These are phyloP conservation scores for Davidsoniella eucalypti DNA, from an alignment of 2,329 filamentous ascomycete species.

Conservation along the genomic window DNA sequence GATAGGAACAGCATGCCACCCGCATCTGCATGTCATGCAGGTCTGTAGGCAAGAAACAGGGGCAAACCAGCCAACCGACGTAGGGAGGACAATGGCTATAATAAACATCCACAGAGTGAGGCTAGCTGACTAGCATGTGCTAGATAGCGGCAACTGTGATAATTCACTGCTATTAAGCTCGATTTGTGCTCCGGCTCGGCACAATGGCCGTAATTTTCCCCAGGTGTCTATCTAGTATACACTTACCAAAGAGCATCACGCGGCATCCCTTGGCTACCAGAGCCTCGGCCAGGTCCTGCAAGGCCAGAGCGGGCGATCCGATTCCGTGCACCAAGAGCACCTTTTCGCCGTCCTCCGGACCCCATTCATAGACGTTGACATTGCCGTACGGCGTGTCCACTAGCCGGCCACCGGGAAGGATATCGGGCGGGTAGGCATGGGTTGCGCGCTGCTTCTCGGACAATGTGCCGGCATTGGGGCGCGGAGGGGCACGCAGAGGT, in stretches of 20 bases:
- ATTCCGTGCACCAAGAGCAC: slow-evolving; percentile 69
- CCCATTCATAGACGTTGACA: slow-evolving; percentile 66
- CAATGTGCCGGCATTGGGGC: slow-evolving; percentile 3
- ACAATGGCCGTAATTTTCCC: too few species aligned
- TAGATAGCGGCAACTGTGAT: too few species aligned
- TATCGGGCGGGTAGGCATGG: slow-evolving; percentile 51
- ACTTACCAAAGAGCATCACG: slow-evolving; percentile 61
- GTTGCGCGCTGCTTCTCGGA: slow-evolving; percentile 19
- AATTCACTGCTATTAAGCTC: too few species aligned
- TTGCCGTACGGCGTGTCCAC: slow-evolving; percentile 54
- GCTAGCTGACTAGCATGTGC: too few species aligned
- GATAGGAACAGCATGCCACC: background rate
- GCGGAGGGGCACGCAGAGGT: slow-evolving; percentile 5
- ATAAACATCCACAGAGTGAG: too few species aligned
- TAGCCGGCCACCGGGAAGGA: slow-evolving; percentile 52
- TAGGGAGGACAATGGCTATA: too few species aligned
- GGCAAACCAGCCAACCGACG: too few species aligned
- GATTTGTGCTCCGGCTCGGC: too few species aligned
- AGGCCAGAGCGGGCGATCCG: slow-evolving; percentile 56
- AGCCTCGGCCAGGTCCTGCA: slow-evolving; percentile 48
- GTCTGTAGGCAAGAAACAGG: too few species aligned
- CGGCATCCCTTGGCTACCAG: slow-evolving; percentile 51
- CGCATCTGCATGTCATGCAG: background rate
- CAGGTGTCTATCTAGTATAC: background rate
- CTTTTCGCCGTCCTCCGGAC: slow-evolving; percentile 52